phyloP scores from a whole-genome alignment of 2,329 filamentous ascomycete genomes.

The Beauveria sp. region DNA sequence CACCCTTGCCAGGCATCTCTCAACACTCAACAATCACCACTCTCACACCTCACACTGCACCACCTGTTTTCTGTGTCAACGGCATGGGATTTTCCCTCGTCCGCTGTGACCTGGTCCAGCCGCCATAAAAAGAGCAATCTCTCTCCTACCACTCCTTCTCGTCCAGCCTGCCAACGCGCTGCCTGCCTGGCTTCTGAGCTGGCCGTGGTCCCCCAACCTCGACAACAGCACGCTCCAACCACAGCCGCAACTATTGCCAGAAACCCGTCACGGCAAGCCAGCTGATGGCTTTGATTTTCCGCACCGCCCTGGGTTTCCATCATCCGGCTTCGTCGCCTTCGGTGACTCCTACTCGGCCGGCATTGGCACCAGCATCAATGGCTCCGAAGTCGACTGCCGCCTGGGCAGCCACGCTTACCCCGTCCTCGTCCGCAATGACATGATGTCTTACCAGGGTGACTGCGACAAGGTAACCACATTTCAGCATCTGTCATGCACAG shows the following conservation, averaged over 20 bases:
- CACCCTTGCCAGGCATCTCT: not conserved
- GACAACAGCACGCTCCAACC: not conserved
- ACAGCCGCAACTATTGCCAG: not conserved
- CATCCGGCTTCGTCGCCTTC: constrained; percentile 32
- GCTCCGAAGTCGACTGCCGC: constrained; percentile 33
- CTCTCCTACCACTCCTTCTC: not conserved
- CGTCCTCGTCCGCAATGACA: constrained; percentile 31
- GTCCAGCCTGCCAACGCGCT: not conserved
- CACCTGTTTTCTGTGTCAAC: not conserved
- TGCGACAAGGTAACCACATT: constrained; percentile 23
- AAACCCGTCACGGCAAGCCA: not conserved
- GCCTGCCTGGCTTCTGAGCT: constrained; percentile 5
- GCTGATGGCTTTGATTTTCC: constrained; percentile 9
- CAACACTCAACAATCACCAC: not conserved
- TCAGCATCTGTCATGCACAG: constrained; percentile 41
- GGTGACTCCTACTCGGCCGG: constrained; percentile 42
- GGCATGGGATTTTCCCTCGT: not conserved
- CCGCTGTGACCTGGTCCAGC: not conserved
- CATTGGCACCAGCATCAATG: constrained; percentile 37
- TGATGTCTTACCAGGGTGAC: constrained; percentile 18
- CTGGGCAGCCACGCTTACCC: constrained; percentile 35
- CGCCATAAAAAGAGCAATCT: not conserved
- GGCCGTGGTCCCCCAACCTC: not conserved
- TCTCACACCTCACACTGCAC: not conserved
- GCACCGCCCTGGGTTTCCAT: constrained; percentile 12